Conservation (phyloP, 2,329 filamentous ascomycete genomes). For the Aspergillus flavus region DNA sequence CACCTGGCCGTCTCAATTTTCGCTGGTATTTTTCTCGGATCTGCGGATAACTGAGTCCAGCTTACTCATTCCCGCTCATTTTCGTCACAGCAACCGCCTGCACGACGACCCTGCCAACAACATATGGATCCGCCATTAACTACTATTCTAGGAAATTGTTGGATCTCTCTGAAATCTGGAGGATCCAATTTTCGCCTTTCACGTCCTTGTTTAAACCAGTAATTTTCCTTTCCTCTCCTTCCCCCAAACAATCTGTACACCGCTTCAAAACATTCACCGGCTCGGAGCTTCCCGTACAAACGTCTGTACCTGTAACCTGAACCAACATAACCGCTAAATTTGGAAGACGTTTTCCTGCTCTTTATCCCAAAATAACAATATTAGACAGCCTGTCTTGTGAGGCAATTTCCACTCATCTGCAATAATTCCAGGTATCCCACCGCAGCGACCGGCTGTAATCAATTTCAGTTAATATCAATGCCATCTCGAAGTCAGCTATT, state of each 20-base stretch:
- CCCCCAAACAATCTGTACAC: not conserved
- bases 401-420: not conserved
- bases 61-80: constrained; percentile 34
- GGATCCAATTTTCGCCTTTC: not conserved
- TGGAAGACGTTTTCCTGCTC: not conserved
- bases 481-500: not conserved
- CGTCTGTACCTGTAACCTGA: not conserved
- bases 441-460: not conserved
- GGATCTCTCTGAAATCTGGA: not conserved
- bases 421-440: not conserved
- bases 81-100: constrained; percentile 39
- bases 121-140: not conserved
- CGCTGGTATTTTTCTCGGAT: constrained; percentile 38
- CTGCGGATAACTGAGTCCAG: constrained; percentile 35
- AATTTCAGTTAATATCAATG: not conserved
- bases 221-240: not conserved
- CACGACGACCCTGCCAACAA: constrained; percentile 9
- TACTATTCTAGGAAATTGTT: constrained; percentile 7
- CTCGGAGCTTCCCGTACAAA: not conserved
- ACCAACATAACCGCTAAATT: not conserved
- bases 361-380: constrained; percentile 3
- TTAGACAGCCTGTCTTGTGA: not conserved
- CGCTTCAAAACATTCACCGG: not conserved
- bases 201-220: not conserved
- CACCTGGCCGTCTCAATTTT: constrained; percentile 33